phyloP scores from a whole-genome alignment of 106 monocot species.

The Gastrodia elata region DNA sequence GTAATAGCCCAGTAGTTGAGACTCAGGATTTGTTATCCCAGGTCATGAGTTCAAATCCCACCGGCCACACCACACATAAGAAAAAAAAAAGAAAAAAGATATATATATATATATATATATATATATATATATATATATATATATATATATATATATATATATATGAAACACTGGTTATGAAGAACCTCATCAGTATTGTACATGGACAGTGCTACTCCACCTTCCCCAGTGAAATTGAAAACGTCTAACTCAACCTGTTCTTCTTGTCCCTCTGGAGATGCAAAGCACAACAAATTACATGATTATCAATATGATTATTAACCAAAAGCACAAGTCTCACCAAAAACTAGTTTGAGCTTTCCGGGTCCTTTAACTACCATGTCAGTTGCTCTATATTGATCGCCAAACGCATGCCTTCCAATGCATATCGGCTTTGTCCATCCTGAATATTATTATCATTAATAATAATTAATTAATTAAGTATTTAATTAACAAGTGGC shows the following conservation, averaged over 20 bases:
- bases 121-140: too few species aligned
- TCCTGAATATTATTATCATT: conserved; percentile 26
- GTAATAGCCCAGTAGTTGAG: too few species aligned
- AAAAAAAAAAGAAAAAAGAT: background rate
- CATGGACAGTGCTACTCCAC: conserved; percentile 52
- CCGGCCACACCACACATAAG: too few species aligned
- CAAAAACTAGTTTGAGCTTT: conserved; percentile 53
- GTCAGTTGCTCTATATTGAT: conserved; percentile 58
- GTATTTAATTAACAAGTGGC: background rate
- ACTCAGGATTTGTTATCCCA: too few species aligned
- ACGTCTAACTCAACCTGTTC: conserved; percentile 40
- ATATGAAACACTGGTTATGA: too few species aligned
- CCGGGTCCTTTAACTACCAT: conserved; percentile 45
- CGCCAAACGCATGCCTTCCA: conserved; percentile 68
- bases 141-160: too few species aligned
- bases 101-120: too few species aligned
- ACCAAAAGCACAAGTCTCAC: conserved; percentile 11
- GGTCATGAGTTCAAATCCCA: too few species aligned
- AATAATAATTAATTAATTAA: background rate
- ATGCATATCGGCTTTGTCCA: conserved; percentile 66
- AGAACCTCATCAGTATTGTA: conserved; percentile 70
- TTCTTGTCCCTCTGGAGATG: conserved; percentile 36
- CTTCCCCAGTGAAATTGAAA: conserved; percentile 48
- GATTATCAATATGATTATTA: too few species aligned
- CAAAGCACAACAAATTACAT: background rate